Evolutionary conservation across 2,329 filamentous ascomycete species (phyloP).

Genomic region (Fusarium liriodendri): DNA sequence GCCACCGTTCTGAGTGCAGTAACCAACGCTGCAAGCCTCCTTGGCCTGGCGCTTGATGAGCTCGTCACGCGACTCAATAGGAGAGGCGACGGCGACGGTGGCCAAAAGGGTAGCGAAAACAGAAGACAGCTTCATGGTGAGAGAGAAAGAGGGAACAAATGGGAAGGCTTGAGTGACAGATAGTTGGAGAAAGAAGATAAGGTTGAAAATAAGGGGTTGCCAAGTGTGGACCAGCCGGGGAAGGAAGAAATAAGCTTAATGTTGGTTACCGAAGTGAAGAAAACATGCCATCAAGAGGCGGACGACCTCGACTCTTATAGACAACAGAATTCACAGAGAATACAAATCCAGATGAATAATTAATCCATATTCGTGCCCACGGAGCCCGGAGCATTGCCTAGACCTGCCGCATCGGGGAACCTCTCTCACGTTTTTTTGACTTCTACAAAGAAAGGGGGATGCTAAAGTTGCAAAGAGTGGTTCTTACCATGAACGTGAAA

Average conservation of each 20-base stretch:
- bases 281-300: background rate
- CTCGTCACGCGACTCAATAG: constrained; percentile 20
- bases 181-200: background rate
- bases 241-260: background rate
- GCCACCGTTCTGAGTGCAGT: constrained; percentile 48
- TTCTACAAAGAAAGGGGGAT: background rate
- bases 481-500: constrained; percentile 7
- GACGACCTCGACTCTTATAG: constrained; percentile 12
- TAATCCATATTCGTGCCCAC: constrained; percentile 9
- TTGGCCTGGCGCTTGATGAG: constrained; percentile 57
- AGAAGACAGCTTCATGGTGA: constrained; percentile 31
- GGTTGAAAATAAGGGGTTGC: background rate
- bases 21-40: constrained; percentile 54
- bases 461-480: background rate
- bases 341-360: background rate
- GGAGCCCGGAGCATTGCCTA: background rate
- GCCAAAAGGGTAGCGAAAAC: constrained; percentile 24
- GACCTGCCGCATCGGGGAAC: constrained; percentile 15
- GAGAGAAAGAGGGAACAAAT: background rate
- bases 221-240: background rate
- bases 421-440: background rate
- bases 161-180: background rate
- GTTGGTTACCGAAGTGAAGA: background rate
- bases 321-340: rapidly evolving
- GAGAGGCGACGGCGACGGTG: constrained; percentile 28